A percentile compares a stretch with the other conserved stretches of the same genome.
Evolutionary conservation across 768 basidiomycete genomes (phyloP).

Genomic region (Chlorophyllum brunneum): DNA sequence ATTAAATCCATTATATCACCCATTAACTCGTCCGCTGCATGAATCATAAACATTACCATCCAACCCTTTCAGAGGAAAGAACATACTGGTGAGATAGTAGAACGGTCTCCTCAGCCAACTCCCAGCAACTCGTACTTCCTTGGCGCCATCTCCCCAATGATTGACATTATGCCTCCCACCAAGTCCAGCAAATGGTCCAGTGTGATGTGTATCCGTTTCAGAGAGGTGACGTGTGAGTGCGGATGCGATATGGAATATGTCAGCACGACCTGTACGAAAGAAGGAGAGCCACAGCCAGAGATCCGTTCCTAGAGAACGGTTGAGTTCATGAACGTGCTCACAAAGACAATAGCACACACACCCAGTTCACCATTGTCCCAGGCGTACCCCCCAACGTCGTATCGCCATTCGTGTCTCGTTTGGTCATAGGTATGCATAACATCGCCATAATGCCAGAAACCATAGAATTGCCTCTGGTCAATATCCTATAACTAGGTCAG

Average conservation of each 20-base stretch:
- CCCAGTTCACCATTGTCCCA: constrained; percentile 37
- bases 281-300: constrained; percentile 38
- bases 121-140: constrained; percentile 32
- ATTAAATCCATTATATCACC: constrained; percentile 36
- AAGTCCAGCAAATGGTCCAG: constrained; percentile 32
- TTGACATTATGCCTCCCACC: constrained; percentile 34
- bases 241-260: constrained; percentile 30
- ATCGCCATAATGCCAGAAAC: constrained; percentile 37
- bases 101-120: constrained; percentile 32
- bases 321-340: not conserved
- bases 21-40: constrained; percentile 32
- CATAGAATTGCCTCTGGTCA: constrained; percentile 32
- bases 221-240: constrained; percentile 35
- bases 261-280: constrained; percentile 33
- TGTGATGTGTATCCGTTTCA: constrained; percentile 35
- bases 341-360: constrained; percentile 12
- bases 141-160: constrained; percentile 38
- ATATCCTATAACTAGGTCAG: constrained; percentile 21
- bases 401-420: constrained; percentile 35
- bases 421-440: constrained; percentile 38
- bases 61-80: not conserved
- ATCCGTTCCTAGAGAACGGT: constrained; percentile 23
- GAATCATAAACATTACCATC: not conserved
- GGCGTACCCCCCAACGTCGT: constrained; percentile 33
- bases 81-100: constrained; percentile 32